A percentile compares a stretch with the other conserved stretches of the same genome.
Conservation (phyloP, 345 rosid species). For the Melaleuca quinquenervia region DNA sequence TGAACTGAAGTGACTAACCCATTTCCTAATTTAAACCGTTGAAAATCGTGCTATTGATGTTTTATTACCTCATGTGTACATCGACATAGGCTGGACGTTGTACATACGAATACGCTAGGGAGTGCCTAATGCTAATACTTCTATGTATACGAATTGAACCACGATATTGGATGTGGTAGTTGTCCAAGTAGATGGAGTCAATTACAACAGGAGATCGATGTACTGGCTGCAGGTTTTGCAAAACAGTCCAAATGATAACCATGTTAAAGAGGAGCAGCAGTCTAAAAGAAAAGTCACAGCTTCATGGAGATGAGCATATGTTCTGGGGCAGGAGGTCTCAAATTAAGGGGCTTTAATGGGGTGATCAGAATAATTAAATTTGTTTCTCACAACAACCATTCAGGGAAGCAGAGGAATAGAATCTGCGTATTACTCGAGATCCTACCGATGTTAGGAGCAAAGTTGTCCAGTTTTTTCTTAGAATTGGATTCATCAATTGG, state of each 20-base stretch:
- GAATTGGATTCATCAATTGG: neutral
- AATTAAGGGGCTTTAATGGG: neutral
- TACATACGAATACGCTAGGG: too few relatives aligned
- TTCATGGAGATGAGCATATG: neutral
- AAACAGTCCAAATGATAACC: neutral
- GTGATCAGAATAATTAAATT: neutral
- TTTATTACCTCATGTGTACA: too few relatives aligned
- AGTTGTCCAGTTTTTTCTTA: neutral
- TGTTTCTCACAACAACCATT: neutral
- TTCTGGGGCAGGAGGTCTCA: neutral
- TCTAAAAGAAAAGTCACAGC: neutral
- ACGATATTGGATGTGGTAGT: too few relatives aligned
- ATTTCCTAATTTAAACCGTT: too few relatives aligned
- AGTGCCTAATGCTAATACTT: too few relatives aligned
- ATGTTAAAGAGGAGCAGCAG: neutral
- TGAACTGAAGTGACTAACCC: too few relatives aligned
- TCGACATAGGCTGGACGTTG: too few relatives aligned
- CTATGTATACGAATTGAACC: too few relatives aligned
- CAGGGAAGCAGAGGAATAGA: neutral
- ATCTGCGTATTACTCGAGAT: neutral
- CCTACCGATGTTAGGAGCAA: neutral
- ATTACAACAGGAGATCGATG: too few relatives aligned
- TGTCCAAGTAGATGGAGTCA: too few relatives aligned
- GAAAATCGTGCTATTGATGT: too few relatives aligned
- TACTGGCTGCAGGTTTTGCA: too few relatives aligned